Evolutionary conservation across 441 rosid genomes (phyloP), one percentile per base, ranked within the genome.

Genomic region (Gossypium laxum): DNA sequence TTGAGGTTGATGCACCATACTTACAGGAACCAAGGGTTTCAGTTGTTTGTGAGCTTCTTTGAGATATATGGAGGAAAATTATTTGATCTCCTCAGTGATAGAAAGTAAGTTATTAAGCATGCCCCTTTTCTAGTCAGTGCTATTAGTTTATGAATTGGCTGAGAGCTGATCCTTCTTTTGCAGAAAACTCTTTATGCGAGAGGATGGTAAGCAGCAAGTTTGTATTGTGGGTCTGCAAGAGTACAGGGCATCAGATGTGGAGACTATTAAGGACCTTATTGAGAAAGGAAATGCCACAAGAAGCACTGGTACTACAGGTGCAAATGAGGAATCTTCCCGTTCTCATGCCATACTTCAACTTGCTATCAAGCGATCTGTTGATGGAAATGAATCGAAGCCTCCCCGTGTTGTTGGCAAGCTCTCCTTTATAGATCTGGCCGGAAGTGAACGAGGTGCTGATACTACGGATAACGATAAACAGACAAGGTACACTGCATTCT

Each of bases 371-470:
- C 86, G 83, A 75, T 86, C 94, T 34, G 82, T 85, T 69, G 95
- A 89, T 79, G 93, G 90, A 34, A 90, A 63, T 74, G 94, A 86
- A 67, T 76, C 87, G 65, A 90, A 90, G 86, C 94, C 89, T 72
- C 88, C 93, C 8, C 91, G 91, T 78, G 80, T 85, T 70, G 90
- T 94, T 72, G 99, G 99, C 71, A 94, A 94, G 86, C 94, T 94
- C 50, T 94, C 98, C 51, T 94, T 94, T 81, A 94, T 94, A 74
- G 99, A 94, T 83, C 98, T 91, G 69, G 98, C 98, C 52, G 99
- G 99, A 77, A 94, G 99, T 85, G 99, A 94, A 78, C 94, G 99
- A 69, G 99, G 98, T 80, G 98, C 99, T 14, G 98, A 94, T 81
- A 94, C 99, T 63, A 94, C 98, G 8, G 99, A 94, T 78, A 94